Evolutionary conservation across 1,284 basidiomycete species (phyloP).

Genomic region (Irpex sp.): DNA sequence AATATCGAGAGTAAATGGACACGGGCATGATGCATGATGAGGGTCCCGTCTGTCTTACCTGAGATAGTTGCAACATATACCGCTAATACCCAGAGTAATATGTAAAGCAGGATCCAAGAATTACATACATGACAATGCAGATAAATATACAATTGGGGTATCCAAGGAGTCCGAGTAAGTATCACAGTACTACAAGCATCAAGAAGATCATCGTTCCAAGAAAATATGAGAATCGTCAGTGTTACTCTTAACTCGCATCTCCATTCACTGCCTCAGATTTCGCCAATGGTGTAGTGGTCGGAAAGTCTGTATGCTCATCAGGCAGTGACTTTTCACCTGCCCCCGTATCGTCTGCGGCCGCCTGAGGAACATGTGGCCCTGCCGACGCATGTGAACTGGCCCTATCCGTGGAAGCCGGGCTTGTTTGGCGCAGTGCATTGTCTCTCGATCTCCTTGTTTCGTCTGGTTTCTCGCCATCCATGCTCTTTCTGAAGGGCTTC

Average conservation of each 20-base stretch:
- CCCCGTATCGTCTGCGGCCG: background rate
- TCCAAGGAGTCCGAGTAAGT: background rate
- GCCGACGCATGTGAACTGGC: background rate
- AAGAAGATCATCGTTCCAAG: too few relatives aligned
- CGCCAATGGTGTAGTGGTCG: background rate
- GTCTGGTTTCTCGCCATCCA: background rate
- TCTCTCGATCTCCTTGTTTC: background rate
- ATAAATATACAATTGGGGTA: background rate
- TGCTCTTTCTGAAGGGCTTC: background rate
- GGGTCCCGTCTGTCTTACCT: too few relatives aligned
- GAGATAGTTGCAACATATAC: too few relatives aligned
- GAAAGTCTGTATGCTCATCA: conserved; percentile 1
- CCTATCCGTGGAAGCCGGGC: background rate
- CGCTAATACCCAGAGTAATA: too few relatives aligned
- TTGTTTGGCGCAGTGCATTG: background rate
- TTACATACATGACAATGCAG: too few relatives aligned
- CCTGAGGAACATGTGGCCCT: background rate
- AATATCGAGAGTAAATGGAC: conserved; percentile 61
- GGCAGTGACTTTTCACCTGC: background rate
- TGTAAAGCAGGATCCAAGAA: too few relatives aligned
- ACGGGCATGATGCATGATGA: conserved; percentile 40
- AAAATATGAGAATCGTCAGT: background rate
- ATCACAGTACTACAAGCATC: background rate
- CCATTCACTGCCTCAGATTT: background rate
- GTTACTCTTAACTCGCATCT: background rate